Evolutionary conservation across 2,329 filamentous ascomycete species (phyloP).

Genomic region (Epichloe sibirici): DNA sequence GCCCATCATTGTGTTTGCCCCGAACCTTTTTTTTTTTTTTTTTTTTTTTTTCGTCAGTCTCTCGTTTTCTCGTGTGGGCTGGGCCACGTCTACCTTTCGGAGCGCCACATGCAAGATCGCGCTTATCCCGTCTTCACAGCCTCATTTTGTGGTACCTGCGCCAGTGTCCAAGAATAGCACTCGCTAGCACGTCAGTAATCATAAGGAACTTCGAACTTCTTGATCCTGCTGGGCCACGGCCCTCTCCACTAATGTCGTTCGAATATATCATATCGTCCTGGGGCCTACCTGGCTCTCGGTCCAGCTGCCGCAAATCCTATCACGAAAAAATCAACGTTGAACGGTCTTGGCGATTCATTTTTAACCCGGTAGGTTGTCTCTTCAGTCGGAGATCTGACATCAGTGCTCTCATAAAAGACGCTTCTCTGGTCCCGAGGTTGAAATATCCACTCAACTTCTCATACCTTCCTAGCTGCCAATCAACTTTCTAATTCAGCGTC

Average conservation of each 20-base stretch:
- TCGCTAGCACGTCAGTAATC: neutral
- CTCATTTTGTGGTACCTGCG: neutral
- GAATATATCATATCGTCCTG: too few relatives aligned
- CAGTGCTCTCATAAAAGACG: neutral
- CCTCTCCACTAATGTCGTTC: too few relatives aligned
- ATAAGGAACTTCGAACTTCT: too few relatives aligned
- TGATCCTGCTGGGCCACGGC: too few relatives aligned
- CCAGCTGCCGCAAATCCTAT: too few relatives aligned
- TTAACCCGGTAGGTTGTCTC: too few relatives aligned
- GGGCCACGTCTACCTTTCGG: neutral
- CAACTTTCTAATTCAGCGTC: neutral
- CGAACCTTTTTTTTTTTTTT: neutral
- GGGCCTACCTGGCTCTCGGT: too few relatives aligned
- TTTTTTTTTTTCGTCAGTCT: neutral
- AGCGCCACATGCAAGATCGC: neutral
- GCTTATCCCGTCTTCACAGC: neutral
- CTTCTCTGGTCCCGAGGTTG: too few relatives aligned
- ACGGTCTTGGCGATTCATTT: too few relatives aligned
- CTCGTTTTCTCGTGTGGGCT: neutral
- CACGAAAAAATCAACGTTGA: too few relatives aligned
- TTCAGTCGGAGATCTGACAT: neutral
- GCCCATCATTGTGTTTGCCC: neutral
- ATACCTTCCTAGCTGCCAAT: neutral
- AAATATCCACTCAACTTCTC: neutral
- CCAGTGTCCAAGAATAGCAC: neutral